phyloP scores from a whole-genome alignment of 1,284 basidiomycete genomes.

The Pascua guehoae region DNA sequence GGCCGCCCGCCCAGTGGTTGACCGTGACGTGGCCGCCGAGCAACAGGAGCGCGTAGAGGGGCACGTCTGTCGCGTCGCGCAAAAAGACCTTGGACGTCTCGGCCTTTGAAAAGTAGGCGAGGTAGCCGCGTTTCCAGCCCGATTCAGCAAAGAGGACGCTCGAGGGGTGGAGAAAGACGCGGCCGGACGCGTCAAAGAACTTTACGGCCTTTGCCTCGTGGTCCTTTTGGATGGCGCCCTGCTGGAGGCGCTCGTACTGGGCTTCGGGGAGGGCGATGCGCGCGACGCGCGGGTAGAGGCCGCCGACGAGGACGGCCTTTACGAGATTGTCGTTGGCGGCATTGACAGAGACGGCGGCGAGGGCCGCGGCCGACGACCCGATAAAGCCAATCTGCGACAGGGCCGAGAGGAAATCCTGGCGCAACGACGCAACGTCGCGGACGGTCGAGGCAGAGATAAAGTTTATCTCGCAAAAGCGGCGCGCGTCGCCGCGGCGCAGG shows the following conservation, averaged over 20 bases:
- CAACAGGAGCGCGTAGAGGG: conserved; percentile 75
- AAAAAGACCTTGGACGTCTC: conserved; percentile 82
- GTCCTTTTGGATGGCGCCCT: conserved; percentile 74
- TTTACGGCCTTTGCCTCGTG: conserved; percentile 77
- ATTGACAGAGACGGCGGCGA: conserved; percentile 55
- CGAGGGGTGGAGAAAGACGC: conserved; percentile 64
- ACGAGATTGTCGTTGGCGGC: conserved; percentile 65
- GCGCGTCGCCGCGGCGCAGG: conserved; percentile 46
- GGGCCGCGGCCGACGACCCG: conserved; percentile 47
- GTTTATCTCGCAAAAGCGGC: conserved; percentile 75
- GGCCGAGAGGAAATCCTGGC: conserved; percentile 70
- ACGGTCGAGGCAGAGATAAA: conserved; percentile 74
- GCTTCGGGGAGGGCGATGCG: conserved; percentile 70
- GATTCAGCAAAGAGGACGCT: conserved; percentile 73
- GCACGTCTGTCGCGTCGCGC: conserved; percentile 84
- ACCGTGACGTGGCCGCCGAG: conserved; percentile 78
- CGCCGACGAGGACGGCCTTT: conserved; percentile 76
- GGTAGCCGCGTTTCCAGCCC: conserved; percentile 71
- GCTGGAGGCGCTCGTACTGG: conserved; percentile 76
- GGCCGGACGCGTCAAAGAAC: conserved; percentile 60
- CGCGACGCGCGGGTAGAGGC: conserved; percentile 74
- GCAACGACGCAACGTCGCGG: conserved; percentile 75
- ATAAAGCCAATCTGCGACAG: conserved; percentile 73
- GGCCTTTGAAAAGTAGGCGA: conserved; percentile 78
- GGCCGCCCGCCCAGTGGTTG: conserved; percentile 71